Percentiles rank a stretch among this genome's conserved stretches.
phyloP scores from a whole-genome alignment of 306 rosid species.

The Vigna nakashimae region DNA sequence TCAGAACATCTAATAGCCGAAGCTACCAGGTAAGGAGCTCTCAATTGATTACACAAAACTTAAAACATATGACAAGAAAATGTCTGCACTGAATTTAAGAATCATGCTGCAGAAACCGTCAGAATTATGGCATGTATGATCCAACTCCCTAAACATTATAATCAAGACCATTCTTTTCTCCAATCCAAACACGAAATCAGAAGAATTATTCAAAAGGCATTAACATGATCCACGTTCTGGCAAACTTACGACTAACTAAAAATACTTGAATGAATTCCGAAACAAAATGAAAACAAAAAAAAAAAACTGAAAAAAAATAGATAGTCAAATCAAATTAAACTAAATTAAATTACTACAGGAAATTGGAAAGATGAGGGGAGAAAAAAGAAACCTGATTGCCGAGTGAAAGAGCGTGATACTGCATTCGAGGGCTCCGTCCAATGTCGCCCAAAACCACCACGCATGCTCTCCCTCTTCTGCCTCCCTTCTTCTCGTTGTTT shows the following conservation, averaged over 20 bases:
- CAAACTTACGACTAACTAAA: neutral
- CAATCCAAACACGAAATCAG: constrained; percentile 17
- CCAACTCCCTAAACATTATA: constrained; percentile 3
- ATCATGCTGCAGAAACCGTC: constrained; percentile 5
- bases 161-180: neutral
- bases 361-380: neutral
- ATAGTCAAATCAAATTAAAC: constrained; percentile 7
- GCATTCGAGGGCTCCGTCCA: constrained; percentile 99
- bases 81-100: neutral
- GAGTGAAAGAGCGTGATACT: constrained; percentile 92
- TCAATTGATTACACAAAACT: neutral
- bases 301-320: neutral
- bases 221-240: constrained; percentile 8
- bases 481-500: constrained; percentile 48
- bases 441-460: constrained; percentile 92
- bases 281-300: neutral
- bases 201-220: neutral
- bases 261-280: neutral
- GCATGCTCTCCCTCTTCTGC: constrained; percentile 85
- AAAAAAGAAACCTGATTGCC: constrained; percentile 71
- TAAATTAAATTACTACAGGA: neutral
- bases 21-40: neutral
- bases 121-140: neutral
- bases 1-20: constrained; percentile 1
- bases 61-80: neutral